Conservation (phyloP, 305 asterid genomes). For the Fraxinus platypoda region DNA sequence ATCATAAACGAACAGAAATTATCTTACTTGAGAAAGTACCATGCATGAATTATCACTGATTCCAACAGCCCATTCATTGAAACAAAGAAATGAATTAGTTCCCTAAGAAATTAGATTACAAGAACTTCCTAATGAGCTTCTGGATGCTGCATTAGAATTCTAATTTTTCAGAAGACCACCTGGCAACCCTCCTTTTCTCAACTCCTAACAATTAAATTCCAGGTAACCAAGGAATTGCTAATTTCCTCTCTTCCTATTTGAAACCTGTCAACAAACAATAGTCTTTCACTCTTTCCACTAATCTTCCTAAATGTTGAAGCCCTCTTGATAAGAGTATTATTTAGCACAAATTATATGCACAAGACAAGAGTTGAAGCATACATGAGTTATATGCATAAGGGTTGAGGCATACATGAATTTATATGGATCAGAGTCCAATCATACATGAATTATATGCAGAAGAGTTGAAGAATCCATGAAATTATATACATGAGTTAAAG, state of each 20-base stretch:
- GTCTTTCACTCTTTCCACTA: background rate
- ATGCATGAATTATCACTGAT: too few relatives aligned
- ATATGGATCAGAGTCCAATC: background rate
- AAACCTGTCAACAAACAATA: background rate
- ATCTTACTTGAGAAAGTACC: background rate
- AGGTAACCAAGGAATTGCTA: background rate
- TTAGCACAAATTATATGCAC: background rate
- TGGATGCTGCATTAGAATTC: background rate
- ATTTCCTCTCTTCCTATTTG: background rate
- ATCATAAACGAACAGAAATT: constrained; percentile 12
- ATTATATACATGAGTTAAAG: background rate
- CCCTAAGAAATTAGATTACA: background rate
- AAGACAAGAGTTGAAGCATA: background rate
- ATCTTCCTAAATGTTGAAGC: background rate
- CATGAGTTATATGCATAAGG: background rate
- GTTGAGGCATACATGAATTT: background rate
- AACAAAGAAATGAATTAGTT: background rate
- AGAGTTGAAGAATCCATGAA: background rate
- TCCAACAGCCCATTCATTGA: background rate
- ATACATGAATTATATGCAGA: background rate
- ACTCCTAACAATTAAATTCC: background rate
- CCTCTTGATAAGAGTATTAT: background rate
- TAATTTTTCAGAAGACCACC: background rate
- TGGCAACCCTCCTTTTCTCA: background rate
- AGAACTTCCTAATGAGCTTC: background rate